Base-by-base conservation (phyloP, 1,284 basidiomycete species). In the Erythrobasidium hasegawianum region DNA sequence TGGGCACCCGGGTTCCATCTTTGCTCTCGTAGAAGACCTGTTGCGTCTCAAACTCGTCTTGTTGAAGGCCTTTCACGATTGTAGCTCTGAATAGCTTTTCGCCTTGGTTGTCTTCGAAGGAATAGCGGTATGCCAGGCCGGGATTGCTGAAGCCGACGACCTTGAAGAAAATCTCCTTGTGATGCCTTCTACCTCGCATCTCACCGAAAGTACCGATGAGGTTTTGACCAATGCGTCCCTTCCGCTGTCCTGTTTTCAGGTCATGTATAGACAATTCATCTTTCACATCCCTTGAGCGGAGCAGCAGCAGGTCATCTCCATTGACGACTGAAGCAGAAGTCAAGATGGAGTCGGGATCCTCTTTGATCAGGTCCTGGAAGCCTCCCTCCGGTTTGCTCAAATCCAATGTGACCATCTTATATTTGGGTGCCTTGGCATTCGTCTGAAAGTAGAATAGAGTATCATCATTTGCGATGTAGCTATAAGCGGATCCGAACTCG, bases 1-100 rank as follows among this genome's bases (percentile, higher is more conserved):
- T 90, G 1, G 90, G 89, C 38, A 93, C 81, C 57, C 81, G 83
- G 1, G 89, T 91, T 0, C 89, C 88, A 73, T 93, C 90, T 75
- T 87, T 88, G 77, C 85, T 86, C 20, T 80, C 76, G 72, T 86
- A 90, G 85, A 88, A 90, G 10, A 88, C 84, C 78, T 92, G 90
- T 70, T 83, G 81, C 27, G 84, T 81, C 9, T 84, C 80, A 74
- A 90, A 93, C 61, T 91, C 87, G 3, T 86, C 82, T 0, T 84
- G 81, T 59, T 83, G 80, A 59, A 93, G 79, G 0, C 87, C 88
- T 8, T 81, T 81, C 11, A 90, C 82, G 61, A 82, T 75, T 0
- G 86, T 86, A 39, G 82, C 80, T 60, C 85, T 78, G 76, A 84
- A 87, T 20, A 84, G 33, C 79, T 82, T 83, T 83, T 86, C 47